Conservation (phyloP, 2,329 filamentous ascomycete genomes). For the Pseudocercospora pini-densiflorae region DNA sequence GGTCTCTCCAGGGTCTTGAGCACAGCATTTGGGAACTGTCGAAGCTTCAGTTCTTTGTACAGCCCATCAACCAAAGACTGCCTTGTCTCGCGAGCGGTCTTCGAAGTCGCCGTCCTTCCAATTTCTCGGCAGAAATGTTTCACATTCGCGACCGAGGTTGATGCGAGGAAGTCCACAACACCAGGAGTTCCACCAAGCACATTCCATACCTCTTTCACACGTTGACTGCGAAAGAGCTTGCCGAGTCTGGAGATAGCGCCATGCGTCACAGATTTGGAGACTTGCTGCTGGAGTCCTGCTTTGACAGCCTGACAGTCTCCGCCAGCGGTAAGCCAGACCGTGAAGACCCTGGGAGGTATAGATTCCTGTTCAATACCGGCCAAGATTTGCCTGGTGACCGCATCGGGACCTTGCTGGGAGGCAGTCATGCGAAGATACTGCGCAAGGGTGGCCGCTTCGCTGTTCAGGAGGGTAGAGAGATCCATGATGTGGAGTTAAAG, state of each 20-base stretch:
- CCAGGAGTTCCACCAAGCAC: constrained; percentile 26
- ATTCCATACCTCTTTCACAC: constrained; percentile 23
- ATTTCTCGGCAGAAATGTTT: constrained; percentile 24
- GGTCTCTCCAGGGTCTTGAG: constrained; percentile 27
- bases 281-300: constrained; percentile 20
- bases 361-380: constrained; percentile 19
- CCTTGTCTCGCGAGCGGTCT: constrained; percentile 8
- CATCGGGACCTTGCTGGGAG: background rate
- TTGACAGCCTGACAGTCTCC: constrained; percentile 21
- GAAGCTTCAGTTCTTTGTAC: constrained; percentile 18
- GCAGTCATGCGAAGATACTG: constrained; percentile 14
- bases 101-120: constrained; percentile 15
- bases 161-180: constrained; percentile 25
- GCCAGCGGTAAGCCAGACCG: constrained; percentile 27
- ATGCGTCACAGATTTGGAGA: constrained; percentile 20
- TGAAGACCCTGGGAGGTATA: constrained; percentile 28
- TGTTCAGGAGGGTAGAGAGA: constrained; percentile 11
- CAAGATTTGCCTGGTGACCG: constrained; percentile 27
- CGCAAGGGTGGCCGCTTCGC: constrained; percentile 16
- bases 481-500: constrained; percentile 12
- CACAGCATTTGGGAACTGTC: constrained; percentile 15
- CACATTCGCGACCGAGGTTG: constrained; percentile 29
- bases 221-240: constrained; percentile 19
- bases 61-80: constrained; percentile 25
- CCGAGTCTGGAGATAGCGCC: constrained; percentile 24